These are phyloP conservation scores for Lentinus brumalis DNA, from an alignment of 768 basidiomycete species.

Conservation along the genomic window DNA sequence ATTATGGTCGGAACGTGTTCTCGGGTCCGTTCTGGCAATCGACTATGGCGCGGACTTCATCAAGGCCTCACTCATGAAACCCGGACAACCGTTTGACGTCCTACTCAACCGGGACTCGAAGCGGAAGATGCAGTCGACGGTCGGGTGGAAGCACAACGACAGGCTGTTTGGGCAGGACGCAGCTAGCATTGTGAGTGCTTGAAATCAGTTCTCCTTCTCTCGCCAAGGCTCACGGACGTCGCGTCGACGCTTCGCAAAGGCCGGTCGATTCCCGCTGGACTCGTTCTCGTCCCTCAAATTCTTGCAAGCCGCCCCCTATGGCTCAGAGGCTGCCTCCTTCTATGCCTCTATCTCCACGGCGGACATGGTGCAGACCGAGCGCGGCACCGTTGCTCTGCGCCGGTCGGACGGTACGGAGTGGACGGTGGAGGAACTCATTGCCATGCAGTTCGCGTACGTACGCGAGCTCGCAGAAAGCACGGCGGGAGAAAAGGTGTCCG, in stretches of 20 bases:
- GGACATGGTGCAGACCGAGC: conserved; percentile 46
- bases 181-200: conserved; percentile 72
- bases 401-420: conserved; percentile 69
- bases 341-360: conserved; percentile 39
- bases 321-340: conserved; percentile 60
- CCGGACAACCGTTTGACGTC: conserved; percentile 80
- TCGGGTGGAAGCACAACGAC: conserved; percentile 91
- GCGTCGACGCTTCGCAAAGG: conserved; percentile 47
- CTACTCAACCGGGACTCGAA: conserved; percentile 96
- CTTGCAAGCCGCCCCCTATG: conserved; percentile 70
- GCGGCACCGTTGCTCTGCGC: conserved; percentile 61
- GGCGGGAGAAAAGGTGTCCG: conserved; percentile 74
- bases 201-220: background rate
- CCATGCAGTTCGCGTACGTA: conserved; percentile 91
- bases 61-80: conserved; percentile 75
- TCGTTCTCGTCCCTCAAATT: conserved; percentile 86
- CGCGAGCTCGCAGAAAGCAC: conserved; percentile 82
- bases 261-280: conserved; percentile 87
- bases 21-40: conserved; percentile 86
- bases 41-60: conserved; percentile 99
- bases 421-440: conserved; percentile 88
- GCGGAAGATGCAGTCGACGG: conserved; percentile 87
- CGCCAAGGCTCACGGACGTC: background rate
- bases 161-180: conserved; percentile 90
- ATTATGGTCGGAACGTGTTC: conserved; percentile 23